Evolutionary conservation across 2,329 filamentous ascomycete genomes (phyloP).

Genomic region (Colletotrichum scovillei): DNA sequence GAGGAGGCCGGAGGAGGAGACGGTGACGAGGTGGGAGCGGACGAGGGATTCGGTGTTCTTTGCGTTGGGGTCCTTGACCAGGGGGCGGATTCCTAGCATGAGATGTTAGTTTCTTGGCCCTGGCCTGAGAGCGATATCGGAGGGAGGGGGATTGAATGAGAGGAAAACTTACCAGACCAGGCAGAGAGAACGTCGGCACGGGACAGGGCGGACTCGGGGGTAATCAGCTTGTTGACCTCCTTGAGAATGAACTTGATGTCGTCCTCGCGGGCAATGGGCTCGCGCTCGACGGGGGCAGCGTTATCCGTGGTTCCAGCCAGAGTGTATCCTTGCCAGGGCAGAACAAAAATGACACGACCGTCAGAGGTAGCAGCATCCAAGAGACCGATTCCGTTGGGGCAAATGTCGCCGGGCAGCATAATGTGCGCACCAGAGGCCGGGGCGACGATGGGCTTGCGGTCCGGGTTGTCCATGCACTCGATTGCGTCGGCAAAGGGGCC

Average conservation of each 20-base stretch:
- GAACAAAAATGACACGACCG: constrained; percentile 88
- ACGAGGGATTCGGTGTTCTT: constrained; percentile 87
- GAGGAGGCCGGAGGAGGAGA: constrained; percentile 79
- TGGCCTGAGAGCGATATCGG: neutral
- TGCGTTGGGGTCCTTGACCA: constrained; percentile 84
- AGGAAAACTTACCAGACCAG: constrained; percentile 73
- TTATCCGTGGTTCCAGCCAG: constrained; percentile 87
- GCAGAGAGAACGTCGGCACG: constrained; percentile 82
- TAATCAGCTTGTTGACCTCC: constrained; percentile 81
- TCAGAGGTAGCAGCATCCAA: constrained; percentile 86
- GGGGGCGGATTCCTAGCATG: constrained; percentile 71
- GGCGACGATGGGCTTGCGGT: constrained; percentile 77
- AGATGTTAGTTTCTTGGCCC: neutral
- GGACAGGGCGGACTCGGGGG: constrained; percentile 79
- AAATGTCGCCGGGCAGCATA: constrained; percentile 82
- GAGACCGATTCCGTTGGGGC: constrained; percentile 83
- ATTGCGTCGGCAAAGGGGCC: constrained; percentile 85
- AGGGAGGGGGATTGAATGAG: neutral
- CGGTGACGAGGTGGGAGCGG: constrained; percentile 82
- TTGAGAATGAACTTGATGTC: constrained; percentile 86
- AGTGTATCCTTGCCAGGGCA: constrained; percentile 89
- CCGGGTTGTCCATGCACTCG: constrained; percentile 82
- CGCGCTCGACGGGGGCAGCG: constrained; percentile 73
- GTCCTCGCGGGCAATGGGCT: constrained; percentile 79
- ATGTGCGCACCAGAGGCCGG: constrained; percentile 87